These are phyloP conservation scores for Fusarium sp. DNA, from an alignment of 2,329 filamentous ascomycete genomes.

Conservation along the genomic window DNA sequence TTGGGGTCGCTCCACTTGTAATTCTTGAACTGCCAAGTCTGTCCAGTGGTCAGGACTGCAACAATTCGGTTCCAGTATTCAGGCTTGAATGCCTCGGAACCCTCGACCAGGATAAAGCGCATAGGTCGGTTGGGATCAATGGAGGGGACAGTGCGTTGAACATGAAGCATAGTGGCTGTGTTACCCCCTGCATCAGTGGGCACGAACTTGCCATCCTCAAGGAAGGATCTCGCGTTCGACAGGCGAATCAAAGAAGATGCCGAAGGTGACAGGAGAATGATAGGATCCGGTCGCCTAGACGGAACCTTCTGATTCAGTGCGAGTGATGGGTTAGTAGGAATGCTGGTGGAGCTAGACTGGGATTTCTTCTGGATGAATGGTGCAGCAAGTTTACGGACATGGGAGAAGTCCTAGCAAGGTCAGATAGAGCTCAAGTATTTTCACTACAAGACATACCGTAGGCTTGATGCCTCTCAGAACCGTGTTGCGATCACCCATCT, in stretches of 20 bases:
- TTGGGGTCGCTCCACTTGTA: constrained; percentile 95
- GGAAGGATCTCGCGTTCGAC: constrained; percentile 95
- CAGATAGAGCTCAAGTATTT: background rate
- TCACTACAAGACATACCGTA: constrained; percentile 68
- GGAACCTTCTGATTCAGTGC: constrained; percentile 66
- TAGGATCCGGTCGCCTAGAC: constrained; percentile 75
- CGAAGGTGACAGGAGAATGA: constrained; percentile 96
- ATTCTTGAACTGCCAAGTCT: constrained; percentile 98
- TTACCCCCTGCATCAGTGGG: constrained; percentile 78
- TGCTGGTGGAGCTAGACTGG: constrained; percentile 52
- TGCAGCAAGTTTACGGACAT: constrained; percentile 86
- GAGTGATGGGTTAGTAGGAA: constrained; percentile 59
- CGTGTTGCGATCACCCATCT: constrained; percentile 92
- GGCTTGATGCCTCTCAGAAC: constrained; percentile 88
- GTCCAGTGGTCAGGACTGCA: constrained; percentile 96
- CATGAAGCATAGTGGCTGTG: constrained; percentile 83
- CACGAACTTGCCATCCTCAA: constrained; percentile 84
- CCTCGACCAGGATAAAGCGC: constrained; percentile 95
- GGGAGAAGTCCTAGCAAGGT: constrained; percentile 82
- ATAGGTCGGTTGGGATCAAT: constrained; percentile 78
- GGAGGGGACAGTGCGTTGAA: constrained; percentile 79
- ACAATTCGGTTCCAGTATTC: constrained; percentile 98
- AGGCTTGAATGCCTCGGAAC: constrained; percentile 93
- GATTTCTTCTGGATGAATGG: constrained; percentile 77
- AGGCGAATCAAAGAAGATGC: constrained; percentile 94